These are phyloP conservation scores for Aspergillus pseudonomiae DNA, from an alignment of 2,329 filamentous ascomycete genomes.

Conservation along the genomic window DNA sequence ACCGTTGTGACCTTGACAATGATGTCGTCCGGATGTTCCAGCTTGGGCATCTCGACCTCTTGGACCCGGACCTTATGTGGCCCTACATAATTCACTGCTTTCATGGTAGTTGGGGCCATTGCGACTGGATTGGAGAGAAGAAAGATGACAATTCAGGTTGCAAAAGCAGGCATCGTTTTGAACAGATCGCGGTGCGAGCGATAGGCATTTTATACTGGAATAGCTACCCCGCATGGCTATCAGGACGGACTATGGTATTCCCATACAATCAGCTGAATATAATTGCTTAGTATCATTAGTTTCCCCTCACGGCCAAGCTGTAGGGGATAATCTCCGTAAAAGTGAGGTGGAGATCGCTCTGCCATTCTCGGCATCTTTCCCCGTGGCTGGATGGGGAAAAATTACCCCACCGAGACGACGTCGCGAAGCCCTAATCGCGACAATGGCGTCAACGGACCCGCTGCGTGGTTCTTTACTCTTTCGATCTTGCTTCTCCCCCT, in stretches of 20 bases:
- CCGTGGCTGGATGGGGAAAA: background rate
- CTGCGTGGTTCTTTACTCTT: constrained; percentile 2
- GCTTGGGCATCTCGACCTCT: constrained; percentile 59
- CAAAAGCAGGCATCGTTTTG: background rate
- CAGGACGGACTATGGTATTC: background rate
- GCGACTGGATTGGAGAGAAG: background rate
- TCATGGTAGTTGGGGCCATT: constrained; percentile 52
- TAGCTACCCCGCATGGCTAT: background rate
- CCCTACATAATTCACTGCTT: constrained; percentile 65
- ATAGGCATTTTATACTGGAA: background rate
- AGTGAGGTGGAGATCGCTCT: background rate
- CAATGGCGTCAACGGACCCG: background rate
- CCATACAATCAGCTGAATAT: background rate
- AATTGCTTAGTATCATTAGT: background rate
- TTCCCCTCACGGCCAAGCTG: background rate
- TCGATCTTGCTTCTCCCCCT: background rate
- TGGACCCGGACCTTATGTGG: constrained; percentile 66
- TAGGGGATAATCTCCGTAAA: constrained; percentile 1
- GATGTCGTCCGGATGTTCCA: constrained; percentile 66
- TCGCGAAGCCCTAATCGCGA: background rate
- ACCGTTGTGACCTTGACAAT: constrained; percentile 69
- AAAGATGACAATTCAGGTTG: background rate
- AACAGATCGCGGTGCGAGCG: background rate
- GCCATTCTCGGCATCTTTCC: background rate
- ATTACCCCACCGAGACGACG: background rate